These are phyloP conservation scores for Lasiodiplodia gonubiensis DNA, from an alignment of 2,329 filamentous ascomycete genomes.

Conservation along the genomic window DNA sequence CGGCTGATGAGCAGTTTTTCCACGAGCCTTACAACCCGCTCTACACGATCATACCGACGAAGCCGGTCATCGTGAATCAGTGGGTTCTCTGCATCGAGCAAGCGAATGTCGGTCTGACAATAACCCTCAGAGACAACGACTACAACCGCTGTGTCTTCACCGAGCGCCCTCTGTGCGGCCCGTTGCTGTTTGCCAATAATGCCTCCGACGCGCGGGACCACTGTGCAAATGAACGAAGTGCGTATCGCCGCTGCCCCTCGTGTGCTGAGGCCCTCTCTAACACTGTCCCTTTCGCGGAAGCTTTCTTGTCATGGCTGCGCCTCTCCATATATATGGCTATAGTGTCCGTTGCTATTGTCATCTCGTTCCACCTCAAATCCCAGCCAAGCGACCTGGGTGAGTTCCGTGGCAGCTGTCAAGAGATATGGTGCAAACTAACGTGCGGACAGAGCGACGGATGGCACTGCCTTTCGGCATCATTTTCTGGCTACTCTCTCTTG, in stretches of 20 bases:
- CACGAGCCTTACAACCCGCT: conserved; percentile 56
- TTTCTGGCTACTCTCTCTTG: conserved; percentile 82
- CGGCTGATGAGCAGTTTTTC: conserved; percentile 19
- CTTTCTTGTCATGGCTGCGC: conserved; percentile 89
- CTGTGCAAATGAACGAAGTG: conserved; percentile 77
- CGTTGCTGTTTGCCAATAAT: conserved; percentile 75
- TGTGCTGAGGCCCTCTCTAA: neutral
- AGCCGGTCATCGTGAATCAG: conserved; percentile 55
- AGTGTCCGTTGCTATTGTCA: conserved; percentile 85
- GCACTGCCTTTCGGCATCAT: conserved; percentile 83
- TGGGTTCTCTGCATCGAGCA: conserved; percentile 30
- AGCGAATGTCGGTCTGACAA: conserved; percentile 6
- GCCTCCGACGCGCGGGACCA: conserved; percentile 77
- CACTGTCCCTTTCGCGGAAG: conserved; percentile 34
- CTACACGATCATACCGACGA: conserved; percentile 56
- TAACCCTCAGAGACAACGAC: conserved; percentile 45
- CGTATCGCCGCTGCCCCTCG: conserved; percentile 21
- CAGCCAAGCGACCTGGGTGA: conserved; percentile 61
- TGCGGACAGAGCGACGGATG: conserved; percentile 71
- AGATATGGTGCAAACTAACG: neutral
- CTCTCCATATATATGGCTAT: conserved; percentile 90
- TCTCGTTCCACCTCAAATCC: conserved; percentile 88
- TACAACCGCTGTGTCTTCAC: conserved; percentile 59
- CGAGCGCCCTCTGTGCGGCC: conserved; percentile 67
- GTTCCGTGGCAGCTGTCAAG: conserved; percentile 30